Conservation (phyloP, 371 early-diverging fungal species). For the Sporodiniella umbellata region DNA sequence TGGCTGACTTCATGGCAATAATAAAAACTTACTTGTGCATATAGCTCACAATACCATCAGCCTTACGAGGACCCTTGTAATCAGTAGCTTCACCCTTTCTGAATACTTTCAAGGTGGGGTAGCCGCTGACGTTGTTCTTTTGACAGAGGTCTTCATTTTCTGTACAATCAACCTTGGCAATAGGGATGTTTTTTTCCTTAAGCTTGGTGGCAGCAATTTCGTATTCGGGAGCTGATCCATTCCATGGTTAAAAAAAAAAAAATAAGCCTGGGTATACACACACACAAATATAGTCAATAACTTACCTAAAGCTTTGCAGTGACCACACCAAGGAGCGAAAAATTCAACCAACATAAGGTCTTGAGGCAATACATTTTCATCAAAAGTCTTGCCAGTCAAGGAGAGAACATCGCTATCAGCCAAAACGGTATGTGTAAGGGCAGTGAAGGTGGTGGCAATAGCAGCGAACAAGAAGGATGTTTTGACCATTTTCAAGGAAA, state of each 20-base stretch:
- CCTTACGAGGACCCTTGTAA: constrained; percentile 84
- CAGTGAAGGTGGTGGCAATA: constrained; percentile 38
- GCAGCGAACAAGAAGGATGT: constrained; percentile 38
- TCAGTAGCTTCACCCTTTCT: constrained; percentile 63
- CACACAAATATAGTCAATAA: neutral
- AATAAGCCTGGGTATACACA: neutral
- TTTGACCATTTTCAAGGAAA: constrained; percentile 34
- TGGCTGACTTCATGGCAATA: neutral
- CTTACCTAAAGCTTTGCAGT: constrained; percentile 84
- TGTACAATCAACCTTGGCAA: constrained; percentile 97
- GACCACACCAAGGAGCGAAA: constrained; percentile 95
- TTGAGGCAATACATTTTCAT: constrained; percentile 55
- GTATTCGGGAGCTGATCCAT: constrained; percentile 79
- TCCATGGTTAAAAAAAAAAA: neutral
- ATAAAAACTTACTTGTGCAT: constrained; percentile 79
- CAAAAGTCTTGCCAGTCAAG: constrained; percentile 68
- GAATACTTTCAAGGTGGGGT: constrained; percentile 93
- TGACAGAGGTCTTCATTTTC: constrained; percentile 79
- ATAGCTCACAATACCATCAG: constrained; percentile 79
- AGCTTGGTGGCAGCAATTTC: constrained; percentile 84
- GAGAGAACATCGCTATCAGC: constrained; percentile 68
- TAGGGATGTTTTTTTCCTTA: constrained; percentile 61
- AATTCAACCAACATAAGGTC: constrained; percentile 88
- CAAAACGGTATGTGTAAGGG: constrained; percentile 34
- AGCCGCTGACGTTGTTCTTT: constrained; percentile 80